Evolutionary conservation across 805 yeast genomes (phyloP), one percentile per base, ranked within the genome.

Genomic region (Blastobotrys robertii): DNA sequence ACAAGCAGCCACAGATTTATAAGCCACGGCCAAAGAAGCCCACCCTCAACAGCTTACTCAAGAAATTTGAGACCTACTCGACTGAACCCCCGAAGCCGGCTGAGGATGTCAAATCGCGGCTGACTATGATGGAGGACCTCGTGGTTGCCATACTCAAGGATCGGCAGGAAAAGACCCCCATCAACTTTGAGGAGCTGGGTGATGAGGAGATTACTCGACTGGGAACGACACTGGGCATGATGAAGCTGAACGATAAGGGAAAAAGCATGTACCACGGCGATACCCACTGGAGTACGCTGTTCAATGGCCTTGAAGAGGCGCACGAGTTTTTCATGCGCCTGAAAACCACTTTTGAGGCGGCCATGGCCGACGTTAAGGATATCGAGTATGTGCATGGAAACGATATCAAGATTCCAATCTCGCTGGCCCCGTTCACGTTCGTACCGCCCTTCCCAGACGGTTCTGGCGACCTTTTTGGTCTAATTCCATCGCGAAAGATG

Each of bases 211-310:
- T 41, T 12, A 28, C 9, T 12, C 32, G 38, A 14, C 48, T 59
- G 19, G 47, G 57, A 8, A 58, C 60, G 37, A 53, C 61, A 10
- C 51, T 60, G 25, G 64, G 64, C 4, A 51, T 60, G 59, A 51
- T 60, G 47, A 60, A 60, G 43, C 51, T 60, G n/a, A 62, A 60
- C 30, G 45, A 45, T 7, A 45, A 52, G 38, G 64, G 64, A 8
- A 52, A 60, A 34, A 50, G 59, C 9, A 44, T 60, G 16, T 60
- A 60, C 44, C 63, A 60, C 37, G 64, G 64, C 8, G 62, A 56
- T 34, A 56, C 63, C 3, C 62, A 60, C 39, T 60, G 64, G 64
- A 61, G 57, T 3, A 55, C 55, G 25, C 39, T 60, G 33, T 48
- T 60, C 30, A 51, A 52, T 33, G 63, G 59, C 41, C 51, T 56